Evolutionary conservation across 352 stramenopile species (phyloP).

Genomic region (Phytopythium kandeliae): DNA sequence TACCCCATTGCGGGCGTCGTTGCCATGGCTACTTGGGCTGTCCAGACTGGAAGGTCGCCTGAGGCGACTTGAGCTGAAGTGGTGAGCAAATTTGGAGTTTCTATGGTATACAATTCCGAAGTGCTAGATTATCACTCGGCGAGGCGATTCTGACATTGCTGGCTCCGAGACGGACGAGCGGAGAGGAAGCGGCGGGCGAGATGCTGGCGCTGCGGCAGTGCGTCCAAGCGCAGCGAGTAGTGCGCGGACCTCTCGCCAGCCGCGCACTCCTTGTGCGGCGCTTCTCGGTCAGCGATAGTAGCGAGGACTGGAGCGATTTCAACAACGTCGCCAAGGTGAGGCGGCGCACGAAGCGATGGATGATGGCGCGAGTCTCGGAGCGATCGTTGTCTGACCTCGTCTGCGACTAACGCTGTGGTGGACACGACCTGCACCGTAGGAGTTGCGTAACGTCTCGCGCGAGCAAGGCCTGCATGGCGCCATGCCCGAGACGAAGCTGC

Average conservation of each 20-base stretch:
- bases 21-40: neutral
- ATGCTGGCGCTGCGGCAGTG: neutral
- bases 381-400: no score
- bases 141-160: no score
- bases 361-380: slow-evolving; percentile 3
- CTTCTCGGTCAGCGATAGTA: slow-evolving; percentile 9
- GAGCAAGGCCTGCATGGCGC: slow-evolving; percentile 31
- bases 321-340: slow-evolving; percentile 63
- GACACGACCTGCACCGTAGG: no score
- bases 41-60: no score
- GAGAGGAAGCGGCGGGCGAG: neutral
- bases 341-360: no score
- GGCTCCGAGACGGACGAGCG: no score
- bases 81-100: no score
- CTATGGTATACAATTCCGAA: no score
- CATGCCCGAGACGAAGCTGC: slow-evolving; percentile 62
- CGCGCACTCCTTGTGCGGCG: neutral
- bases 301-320: slow-evolving; percentile 49
- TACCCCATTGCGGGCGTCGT: slow-evolving; percentile 15
- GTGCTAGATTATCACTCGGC: no score
- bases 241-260: neutral
- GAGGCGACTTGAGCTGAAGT: no score
- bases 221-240: neutral
- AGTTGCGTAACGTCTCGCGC: slow-evolving; percentile 52
- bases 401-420: no score